Percentiles rank a stretch among this genome's conserved stretches.
Evolutionary conservation across 2,329 filamentous ascomycete genomes (phyloP).

Genomic region (Hypoxylon sp.): DNA sequence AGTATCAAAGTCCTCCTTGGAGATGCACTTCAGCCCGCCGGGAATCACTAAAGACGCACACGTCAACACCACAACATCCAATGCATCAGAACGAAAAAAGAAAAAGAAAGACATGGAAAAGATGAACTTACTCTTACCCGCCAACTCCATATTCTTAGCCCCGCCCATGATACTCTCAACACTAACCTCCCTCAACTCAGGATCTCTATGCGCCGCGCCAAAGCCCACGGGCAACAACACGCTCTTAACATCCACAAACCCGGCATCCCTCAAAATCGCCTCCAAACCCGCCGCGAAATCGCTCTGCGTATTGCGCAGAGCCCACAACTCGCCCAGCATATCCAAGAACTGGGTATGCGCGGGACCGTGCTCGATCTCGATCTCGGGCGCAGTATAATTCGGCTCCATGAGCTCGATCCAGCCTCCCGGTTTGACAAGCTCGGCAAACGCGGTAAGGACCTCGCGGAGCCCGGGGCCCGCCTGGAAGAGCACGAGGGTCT

Average conservation of each 20-base stretch:
- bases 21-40: slow-evolving; percentile 19
- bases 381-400: slow-evolving; percentile 4
- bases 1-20: slow-evolving; percentile 17
- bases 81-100: not conserved
- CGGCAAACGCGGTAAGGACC: slow-evolving; percentile 4
- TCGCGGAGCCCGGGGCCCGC: slow-evolving; percentile 9
- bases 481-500: slow-evolving; percentile 22
- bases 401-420: slow-evolving; percentile 30
- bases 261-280: slow-evolving; percentile 7
- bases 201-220: slow-evolving; percentile 6
- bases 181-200: not conserved
- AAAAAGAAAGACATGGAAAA: too few species aligned
- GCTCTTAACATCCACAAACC: slow-evolving; percentile 18
- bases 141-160: slow-evolving; percentile 11
- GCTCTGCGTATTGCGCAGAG: slow-evolving; percentile 4
- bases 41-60: slow-evolving; percentile 11
- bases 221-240: slow-evolving; percentile 11
- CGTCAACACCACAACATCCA: not conserved
- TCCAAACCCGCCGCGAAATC: slow-evolving; percentile 13
- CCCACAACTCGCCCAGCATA: slow-evolving; percentile 17
- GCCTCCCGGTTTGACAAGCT: slow-evolving; percentile 25
- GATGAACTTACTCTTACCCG: slow-evolving; percentile 12
- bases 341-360: slow-evolving; percentile 12
- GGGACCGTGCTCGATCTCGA: not conserved
- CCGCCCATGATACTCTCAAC: slow-evolving; percentile 15